These are phyloP conservation scores for Phanerodontia chrysosporium DNA, from an alignment of 768 basidiomycete genomes.

Conservation along the genomic window DNA sequence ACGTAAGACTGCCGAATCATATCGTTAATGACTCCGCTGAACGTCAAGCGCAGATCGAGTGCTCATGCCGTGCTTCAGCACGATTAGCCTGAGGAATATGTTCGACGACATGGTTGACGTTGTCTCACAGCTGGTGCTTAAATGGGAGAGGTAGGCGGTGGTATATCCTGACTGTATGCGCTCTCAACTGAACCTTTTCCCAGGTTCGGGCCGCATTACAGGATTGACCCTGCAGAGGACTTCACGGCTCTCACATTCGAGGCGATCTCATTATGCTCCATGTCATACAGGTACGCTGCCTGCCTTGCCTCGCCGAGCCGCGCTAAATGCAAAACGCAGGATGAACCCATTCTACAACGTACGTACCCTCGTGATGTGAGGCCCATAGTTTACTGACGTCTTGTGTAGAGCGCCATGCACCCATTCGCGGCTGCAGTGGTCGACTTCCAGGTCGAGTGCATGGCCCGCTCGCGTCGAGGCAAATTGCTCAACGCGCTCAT, in stretches of 20 bases:
- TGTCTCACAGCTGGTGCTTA: constrained; percentile 36
- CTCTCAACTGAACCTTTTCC: background rate
- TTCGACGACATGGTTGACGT: constrained; percentile 46
- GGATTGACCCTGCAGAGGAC: constrained; percentile 40
- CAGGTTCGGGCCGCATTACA: constrained; percentile 34
- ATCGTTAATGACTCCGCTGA: too few species aligned
- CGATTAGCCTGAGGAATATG: constrained; percentile 39
- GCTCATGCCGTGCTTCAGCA: constrained; percentile 39
- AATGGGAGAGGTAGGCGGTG: constrained; percentile 36
- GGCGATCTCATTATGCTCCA: constrained; percentile 41
- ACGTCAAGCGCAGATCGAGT: constrained; percentile 30
- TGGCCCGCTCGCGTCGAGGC: constrained; percentile 25
- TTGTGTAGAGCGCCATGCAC: background rate
- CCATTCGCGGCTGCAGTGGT: constrained; percentile 38
- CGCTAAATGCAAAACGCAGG: background rate
- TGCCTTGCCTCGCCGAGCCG: too few species aligned
- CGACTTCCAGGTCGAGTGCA: constrained; percentile 37
- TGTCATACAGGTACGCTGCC: constrained; percentile 35
- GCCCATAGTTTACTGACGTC: background rate
- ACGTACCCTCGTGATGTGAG: background rate
- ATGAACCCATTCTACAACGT: background rate
- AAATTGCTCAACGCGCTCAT: constrained; percentile 33
- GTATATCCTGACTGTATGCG: background rate
- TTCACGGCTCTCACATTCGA: constrained; percentile 45
- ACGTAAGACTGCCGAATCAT: constrained; percentile 25